These are phyloP conservation scores for Phytopythium cucurbitacearum DNA, from an alignment of 352 stramenopile species.

Conservation along the genomic window DNA sequence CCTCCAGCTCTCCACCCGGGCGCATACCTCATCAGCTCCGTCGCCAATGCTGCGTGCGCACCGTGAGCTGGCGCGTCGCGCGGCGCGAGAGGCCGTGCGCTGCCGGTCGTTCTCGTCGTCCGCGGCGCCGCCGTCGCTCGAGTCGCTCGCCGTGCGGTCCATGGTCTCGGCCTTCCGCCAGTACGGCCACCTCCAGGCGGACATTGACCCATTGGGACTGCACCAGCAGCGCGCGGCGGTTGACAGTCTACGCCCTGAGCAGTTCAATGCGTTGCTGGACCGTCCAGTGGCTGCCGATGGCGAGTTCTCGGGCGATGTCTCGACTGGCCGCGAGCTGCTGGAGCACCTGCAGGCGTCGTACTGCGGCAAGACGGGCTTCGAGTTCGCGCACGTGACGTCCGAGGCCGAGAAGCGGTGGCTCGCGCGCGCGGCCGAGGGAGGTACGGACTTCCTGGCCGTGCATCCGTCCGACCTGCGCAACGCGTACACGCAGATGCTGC, in stretches of 20 bases:
- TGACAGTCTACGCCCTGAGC: slow-evolving; percentile 24
- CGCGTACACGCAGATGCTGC: slow-evolving; percentile 74
- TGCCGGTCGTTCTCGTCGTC: slow-evolving; percentile 17
- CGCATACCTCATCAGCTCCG: slow-evolving; percentile 1
- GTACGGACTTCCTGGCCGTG: slow-evolving; percentile 38
- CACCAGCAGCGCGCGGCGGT: slow-evolving; percentile 27
- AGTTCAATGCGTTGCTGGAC: slow-evolving; percentile 55
- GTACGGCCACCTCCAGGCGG: slow-evolving; percentile 69
- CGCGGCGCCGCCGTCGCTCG: slow-evolving; percentile 37
- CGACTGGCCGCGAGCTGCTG: slow-evolving; percentile 50
- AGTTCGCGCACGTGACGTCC: slow-evolving; percentile 73
- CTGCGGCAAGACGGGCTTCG: slow-evolving; percentile 76
- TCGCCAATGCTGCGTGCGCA: slow-evolving; percentile 54
- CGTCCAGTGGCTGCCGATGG: slow-evolving; percentile 10
- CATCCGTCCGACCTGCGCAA: slow-evolving; percentile 70
- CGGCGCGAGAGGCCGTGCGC: slow-evolving; percentile 19
- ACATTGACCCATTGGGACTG: slow-evolving; percentile 59
- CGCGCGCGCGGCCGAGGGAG: slow-evolving; percentile 43
- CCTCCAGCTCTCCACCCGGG: neutral
- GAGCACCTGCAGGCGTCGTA: slow-evolving; percentile 57
- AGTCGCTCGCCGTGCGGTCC: slow-evolving; percentile 55
- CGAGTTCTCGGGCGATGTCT: slow-evolving; percentile 19
- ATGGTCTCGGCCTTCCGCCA: slow-evolving; percentile 74
- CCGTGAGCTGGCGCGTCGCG: slow-evolving; percentile 22
- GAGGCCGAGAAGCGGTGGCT: slow-evolving; percentile 67